Percentiles rank a stretch among this genome's conserved stretches.
phyloP scores from a whole-genome alignment of 2,329 filamentous ascomycete genomes.

The Penicillium sp. region DNA sequence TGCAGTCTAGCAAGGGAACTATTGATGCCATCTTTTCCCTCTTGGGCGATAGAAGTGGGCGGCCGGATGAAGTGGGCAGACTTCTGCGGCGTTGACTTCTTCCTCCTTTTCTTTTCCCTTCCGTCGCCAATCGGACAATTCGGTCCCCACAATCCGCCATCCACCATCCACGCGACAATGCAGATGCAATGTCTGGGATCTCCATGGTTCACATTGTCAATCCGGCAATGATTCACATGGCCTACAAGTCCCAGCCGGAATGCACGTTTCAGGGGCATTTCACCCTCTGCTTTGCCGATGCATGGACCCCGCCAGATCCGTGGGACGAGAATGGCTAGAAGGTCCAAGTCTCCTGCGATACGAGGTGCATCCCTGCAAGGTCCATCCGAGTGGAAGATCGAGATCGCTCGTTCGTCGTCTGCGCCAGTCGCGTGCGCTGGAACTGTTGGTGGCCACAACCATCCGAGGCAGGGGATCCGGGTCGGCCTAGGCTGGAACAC shows the following conservation, averaged over 20 bases:
- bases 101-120: not conserved
- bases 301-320: constrained; percentile 10
- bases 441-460: not conserved
- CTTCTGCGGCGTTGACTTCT: not conserved
- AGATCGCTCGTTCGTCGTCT: not conserved
- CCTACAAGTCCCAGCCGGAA: not conserved
- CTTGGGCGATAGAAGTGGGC: too few relatives aligned
- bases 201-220: not conserved
- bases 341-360: not conserved
- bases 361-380: not conserved
- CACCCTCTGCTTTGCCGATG: not conserved
- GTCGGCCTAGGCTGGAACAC: not conserved
- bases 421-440: not conserved
- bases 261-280: constrained; percentile 13
- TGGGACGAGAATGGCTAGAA: constrained; percentile 8
- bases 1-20: too few relatives aligned
- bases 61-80: not conserved
- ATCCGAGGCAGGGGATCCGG: not conserved
- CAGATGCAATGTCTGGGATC: not conserved
- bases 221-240: constrained; percentile 1
- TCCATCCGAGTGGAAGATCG: not conserved
- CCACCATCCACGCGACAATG: constrained; percentile 1
- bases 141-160: too few relatives aligned
- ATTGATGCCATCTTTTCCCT: too few relatives aligned
- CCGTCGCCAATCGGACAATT: not conserved